phyloP scores from a whole-genome alignment of 352 stramenopile species.

The Phytophthora foliorum region DNA sequence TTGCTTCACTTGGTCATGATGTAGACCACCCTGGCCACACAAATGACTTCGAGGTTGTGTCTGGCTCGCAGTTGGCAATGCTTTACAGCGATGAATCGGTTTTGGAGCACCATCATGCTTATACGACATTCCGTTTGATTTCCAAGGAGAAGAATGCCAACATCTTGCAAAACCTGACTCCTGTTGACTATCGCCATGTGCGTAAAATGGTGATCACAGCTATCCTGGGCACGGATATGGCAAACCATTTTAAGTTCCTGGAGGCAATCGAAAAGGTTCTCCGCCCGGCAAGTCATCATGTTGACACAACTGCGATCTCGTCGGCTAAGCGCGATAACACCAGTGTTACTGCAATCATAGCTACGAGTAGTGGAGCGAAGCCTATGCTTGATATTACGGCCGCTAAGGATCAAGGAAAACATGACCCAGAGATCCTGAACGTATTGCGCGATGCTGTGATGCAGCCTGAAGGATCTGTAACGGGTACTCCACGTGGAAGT shows the following conservation, averaged over 20 bases:
- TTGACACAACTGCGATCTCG: conserved; percentile 53
- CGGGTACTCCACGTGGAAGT: conserved; percentile 47
- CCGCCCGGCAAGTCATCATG: conserved; percentile 61
- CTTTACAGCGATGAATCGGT: conserved; percentile 92
- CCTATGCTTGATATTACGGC: conserved; percentile 30
- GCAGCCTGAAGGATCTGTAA: conserved; percentile 49
- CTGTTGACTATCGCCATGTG: conserved; percentile 77
- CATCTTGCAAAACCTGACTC: conserved; percentile 83
- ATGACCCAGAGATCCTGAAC: conserved; percentile 45
- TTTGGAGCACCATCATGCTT: conserved; percentile 91
- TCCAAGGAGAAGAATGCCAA: conserved; percentile 88
- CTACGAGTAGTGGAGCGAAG: conserved; percentile 31
- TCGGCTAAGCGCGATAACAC: conserved; percentile 49
- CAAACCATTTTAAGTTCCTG: conserved; percentile 90
- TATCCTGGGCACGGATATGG: conserved; percentile 93
- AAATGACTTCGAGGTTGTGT: conserved; percentile 91
- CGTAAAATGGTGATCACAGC: conserved; percentile 91
- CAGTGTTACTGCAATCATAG: conserved; percentile 36
- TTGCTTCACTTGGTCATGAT: conserved; percentile 92
- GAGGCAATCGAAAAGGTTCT: conserved; percentile 80
- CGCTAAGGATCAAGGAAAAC: conserved; percentile 27
- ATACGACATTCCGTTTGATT: conserved; percentile 89
- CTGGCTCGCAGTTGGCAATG: conserved; percentile 80
- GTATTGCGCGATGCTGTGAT: conserved; percentile 77
- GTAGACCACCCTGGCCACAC: conserved; percentile 93